These are phyloP conservation scores for Schoenoplectus triqueter DNA, from an alignment of 202 grass and related monocot genomes.

Conservation along the genomic window DNA sequence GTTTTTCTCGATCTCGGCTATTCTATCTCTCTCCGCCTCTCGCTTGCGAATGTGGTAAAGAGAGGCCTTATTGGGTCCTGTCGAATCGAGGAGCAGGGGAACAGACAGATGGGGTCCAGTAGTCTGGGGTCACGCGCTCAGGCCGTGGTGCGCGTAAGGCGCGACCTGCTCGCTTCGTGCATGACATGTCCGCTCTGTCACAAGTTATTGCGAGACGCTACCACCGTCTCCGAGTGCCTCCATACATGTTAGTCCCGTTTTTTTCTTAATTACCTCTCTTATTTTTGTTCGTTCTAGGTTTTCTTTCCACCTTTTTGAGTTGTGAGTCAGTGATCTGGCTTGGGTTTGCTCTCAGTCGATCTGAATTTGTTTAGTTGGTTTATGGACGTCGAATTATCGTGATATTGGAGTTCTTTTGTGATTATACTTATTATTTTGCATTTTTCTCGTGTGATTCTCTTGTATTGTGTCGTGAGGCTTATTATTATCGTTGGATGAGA, in stretches of 20 bases:
- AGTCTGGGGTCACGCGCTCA: slow-evolving; percentile 44
- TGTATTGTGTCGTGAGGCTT: slow-evolving; percentile 20
- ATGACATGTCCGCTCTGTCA: slow-evolving; percentile 85
- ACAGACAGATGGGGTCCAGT: slow-evolving; percentile 37
- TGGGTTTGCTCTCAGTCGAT: neutral
- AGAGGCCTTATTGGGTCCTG: neutral
- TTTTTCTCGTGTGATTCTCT: neutral
- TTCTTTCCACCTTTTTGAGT: slow-evolving; percentile 23
- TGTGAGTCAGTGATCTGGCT: slow-evolving; percentile 23
- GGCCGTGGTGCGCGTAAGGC: slow-evolving; percentile 46
- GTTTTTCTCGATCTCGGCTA: slow-evolving; percentile 20
- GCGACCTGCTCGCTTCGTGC: slow-evolving; percentile 49
- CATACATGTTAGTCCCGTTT: slow-evolving; percentile 74
- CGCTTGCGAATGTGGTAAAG: neutral
- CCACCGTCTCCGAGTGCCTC: slow-evolving; percentile 82
- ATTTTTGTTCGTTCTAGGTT: neutral
- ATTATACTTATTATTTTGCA: slow-evolving; percentile 26
- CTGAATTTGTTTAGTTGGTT: neutral
- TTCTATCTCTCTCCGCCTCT: neutral
- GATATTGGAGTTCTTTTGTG: slow-evolving; percentile 15
- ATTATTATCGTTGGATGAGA: slow-evolving; percentile 1
- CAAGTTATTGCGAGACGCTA: slow-evolving; percentile 71
- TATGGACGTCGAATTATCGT: slow-evolving; percentile 35
- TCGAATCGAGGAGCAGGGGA: neutral
- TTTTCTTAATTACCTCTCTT: neutral